These are phyloP conservation scores for Beauveria sp. DNA, from an alignment of 2,329 filamentous ascomycete species.

Conservation along the genomic window DNA sequence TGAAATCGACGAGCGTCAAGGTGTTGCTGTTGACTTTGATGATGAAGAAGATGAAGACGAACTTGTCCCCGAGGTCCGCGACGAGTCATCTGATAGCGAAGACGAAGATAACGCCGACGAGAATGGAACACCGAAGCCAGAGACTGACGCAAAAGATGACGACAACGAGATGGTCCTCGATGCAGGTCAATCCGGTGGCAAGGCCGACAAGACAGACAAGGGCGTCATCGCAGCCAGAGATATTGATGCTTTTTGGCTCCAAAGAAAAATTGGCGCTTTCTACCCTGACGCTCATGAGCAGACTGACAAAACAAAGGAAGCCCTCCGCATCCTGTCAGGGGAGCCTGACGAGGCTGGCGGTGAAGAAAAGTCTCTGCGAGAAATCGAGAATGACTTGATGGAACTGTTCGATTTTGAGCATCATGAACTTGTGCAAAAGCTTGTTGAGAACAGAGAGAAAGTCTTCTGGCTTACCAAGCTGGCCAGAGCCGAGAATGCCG, in stretches of 20 bases:
- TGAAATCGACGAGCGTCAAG: slow-evolving; percentile 88
- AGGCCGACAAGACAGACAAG: slow-evolving; percentile 43
- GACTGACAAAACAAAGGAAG: slow-evolving; percentile 83
- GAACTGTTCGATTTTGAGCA: slow-evolving; percentile 97
- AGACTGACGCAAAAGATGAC: slow-evolving; percentile 47
- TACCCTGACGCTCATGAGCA: slow-evolving; percentile 91
- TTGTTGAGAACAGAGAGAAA: slow-evolving; percentile 88
- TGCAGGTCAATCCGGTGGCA: slow-evolving; percentile 44
- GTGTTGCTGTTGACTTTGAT: slow-evolving; percentile 92
- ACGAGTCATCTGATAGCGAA: slow-evolving; percentile 78
- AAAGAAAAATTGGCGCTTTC: slow-evolving; percentile 79
- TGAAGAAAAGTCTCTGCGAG: slow-evolving; percentile 76
- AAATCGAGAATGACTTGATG: slow-evolving; percentile 98
- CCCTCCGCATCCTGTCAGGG: slow-evolving; percentile 74
- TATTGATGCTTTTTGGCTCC: slow-evolving; percentile 96
- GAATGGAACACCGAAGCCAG: slow-evolving; percentile 42
- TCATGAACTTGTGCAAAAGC: slow-evolving; percentile 81
- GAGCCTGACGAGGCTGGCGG: slow-evolving; percentile 62
- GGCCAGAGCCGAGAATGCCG: slow-evolving; percentile 72
- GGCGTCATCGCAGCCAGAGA: slow-evolving; percentile 72
- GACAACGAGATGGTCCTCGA: slow-evolving; percentile 86
- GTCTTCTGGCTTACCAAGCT: slow-evolving; percentile 92
- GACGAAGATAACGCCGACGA: slow-evolving; percentile 57
- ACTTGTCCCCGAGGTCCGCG: slow-evolving; percentile 77
- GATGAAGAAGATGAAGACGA: slow-evolving; percentile 77